phyloP scores from a whole-genome alignment of 805 yeast genomes.

The Candida silvicultrix region DNA sequence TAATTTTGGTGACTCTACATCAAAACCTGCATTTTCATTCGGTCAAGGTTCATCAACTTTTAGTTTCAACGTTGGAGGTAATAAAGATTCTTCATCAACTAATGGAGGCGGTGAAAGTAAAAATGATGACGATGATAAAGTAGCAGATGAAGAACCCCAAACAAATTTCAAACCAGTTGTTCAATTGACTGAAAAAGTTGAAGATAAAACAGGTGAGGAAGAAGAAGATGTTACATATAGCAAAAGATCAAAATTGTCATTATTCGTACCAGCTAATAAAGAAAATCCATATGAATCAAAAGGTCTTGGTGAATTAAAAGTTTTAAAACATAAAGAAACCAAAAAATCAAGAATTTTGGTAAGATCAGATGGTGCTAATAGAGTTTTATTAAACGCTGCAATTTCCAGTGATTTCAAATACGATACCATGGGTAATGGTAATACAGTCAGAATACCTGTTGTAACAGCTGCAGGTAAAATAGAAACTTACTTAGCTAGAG shows the following conservation, averaged over 20 bases:
- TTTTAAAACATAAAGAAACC: constrained; percentile 55
- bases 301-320: constrained; percentile 81
- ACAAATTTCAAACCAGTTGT: constrained; percentile 41
- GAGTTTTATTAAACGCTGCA: constrained; percentile 67
- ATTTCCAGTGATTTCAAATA: constrained; percentile 55
- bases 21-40: constrained; percentile 2
- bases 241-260: constrained; percentile 67
- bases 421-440: constrained; percentile 56
- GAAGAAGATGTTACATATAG: constrained; percentile 58
- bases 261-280: constrained; percentile 46
- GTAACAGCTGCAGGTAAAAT: constrained; percentile 50
- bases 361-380: constrained; percentile 84
- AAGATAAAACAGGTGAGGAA: constrained; percentile 78
- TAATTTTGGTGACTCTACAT: constrained; percentile 10
- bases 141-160: constrained; percentile 38
- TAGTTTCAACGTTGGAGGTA: background rate
- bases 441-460: constrained; percentile 60
- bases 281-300: constrained; percentile 46
- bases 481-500: constrained; percentile 64
- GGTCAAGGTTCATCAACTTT: background rate
- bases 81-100: constrained; percentile 9
- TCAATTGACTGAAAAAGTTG: constrained; percentile 43
- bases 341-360: constrained; percentile 63
- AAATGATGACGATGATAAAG: constrained; percentile 27
- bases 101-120: constrained; percentile 13